These are phyloP conservation scores for Avena sativa DNA, from an alignment of 176 grass and related monocot genomes.

Conservation along the genomic window DNA sequence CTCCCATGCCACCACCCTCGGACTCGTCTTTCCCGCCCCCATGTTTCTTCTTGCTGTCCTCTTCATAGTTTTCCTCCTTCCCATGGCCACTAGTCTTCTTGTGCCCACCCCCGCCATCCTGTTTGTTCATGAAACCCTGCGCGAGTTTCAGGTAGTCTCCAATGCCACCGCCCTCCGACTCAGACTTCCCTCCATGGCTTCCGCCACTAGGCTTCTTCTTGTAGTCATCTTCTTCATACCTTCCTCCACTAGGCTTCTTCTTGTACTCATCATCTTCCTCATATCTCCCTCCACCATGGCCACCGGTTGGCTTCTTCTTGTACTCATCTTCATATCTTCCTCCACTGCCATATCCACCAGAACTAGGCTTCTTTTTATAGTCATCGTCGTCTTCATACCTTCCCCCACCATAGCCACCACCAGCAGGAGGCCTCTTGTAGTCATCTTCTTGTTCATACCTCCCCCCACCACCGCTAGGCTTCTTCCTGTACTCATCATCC, in stretches of 20 bases:
- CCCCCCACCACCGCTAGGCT: slow-evolving; percentile 5
- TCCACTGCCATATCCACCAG: slow-evolving; percentile 32
- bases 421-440: slow-evolving; percentile 34
- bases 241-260: slow-evolving; percentile 55
- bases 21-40: slow-evolving; percentile 45
- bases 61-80: slow-evolving; percentile 51
- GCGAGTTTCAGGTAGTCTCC: slow-evolving; percentile 79
- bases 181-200: slow-evolving; percentile 43
- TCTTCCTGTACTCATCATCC: slow-evolving; percentile 43
- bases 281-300: slow-evolving; percentile 52
- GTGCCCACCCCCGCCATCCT: slow-evolving; percentile 40
- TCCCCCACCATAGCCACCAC: slow-evolving; percentile 38
- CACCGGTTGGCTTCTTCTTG: slow-evolving; percentile 51
- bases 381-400: slow-evolving; percentile 26
- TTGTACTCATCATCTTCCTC: slow-evolving; percentile 42
- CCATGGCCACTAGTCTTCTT: slow-evolving; percentile 57
- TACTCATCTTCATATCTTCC: slow-evolving; percentile 52
- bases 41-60: slow-evolving; percentile 56
- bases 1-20: slow-evolving; percentile 60
- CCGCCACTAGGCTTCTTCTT: slow-evolving; percentile 48
- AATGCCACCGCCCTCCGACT: slow-evolving; percentile 56
- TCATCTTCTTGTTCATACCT: slow-evolving; percentile 45
- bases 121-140: slow-evolving; percentile 78
- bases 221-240: slow-evolving; percentile 40
- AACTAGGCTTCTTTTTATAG: slow-evolving; percentile 23